A percentile compares a stretch with the other conserved stretches of the same genome.
Evolutionary conservation across 2,329 filamentous ascomycete species (phyloP).

Genomic region (Sclerotiophoma versabilis): DNA sequence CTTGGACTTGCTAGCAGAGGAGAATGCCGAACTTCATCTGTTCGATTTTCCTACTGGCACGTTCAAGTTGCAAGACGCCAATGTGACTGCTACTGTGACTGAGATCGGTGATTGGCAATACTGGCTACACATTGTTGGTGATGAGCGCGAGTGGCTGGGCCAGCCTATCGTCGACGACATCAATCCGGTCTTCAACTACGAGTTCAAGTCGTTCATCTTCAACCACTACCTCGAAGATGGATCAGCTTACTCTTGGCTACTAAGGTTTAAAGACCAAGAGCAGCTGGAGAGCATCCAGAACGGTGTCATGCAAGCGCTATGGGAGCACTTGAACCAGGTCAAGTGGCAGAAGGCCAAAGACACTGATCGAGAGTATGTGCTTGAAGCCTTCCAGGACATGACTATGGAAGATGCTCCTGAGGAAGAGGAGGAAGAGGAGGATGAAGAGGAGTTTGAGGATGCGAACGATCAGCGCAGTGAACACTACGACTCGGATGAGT

Average conservation of each 20-base stretch:
- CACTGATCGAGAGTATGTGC: slow-evolving; percentile 89
- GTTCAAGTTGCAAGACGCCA: slow-evolving; percentile 80
- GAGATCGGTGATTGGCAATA: slow-evolving; percentile 94
- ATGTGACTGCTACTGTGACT: slow-evolving; percentile 79
- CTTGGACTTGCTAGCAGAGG: slow-evolving; percentile 75
- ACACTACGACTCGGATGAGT: slow-evolving; percentile 77
- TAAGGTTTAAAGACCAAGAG: slow-evolving; percentile 86
- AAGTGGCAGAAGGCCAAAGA: slow-evolving; percentile 96
- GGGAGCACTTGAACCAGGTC: slow-evolving; percentile 92
- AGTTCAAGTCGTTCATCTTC: slow-evolving; percentile 99
- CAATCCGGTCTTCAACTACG: slow-evolving; percentile 98
- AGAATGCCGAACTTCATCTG: slow-evolving; percentile 85
- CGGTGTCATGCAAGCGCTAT: slow-evolving; percentile 91
- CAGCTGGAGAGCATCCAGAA: slow-evolving; percentile 88
- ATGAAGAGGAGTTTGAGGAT: slow-evolving; percentile 67
- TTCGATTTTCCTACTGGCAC: slow-evolving; percentile 89
- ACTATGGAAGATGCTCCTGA: slow-evolving; percentile 81
- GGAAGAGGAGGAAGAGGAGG: slow-evolving; percentile 62
- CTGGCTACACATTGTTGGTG: slow-evolving; percentile 85
- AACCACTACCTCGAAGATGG: slow-evolving; percentile 92
- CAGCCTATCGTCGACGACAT: slow-evolving; percentile 87
- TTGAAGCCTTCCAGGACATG: slow-evolving; percentile 94
- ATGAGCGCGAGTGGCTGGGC: slow-evolving; percentile 83
- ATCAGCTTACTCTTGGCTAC: slow-evolving; percentile 91
- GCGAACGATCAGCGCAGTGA: slow-evolving; percentile 74